phyloP scores from a whole-genome alignment of 257 asterid genomes.

The Forsythia suspensa region DNA sequence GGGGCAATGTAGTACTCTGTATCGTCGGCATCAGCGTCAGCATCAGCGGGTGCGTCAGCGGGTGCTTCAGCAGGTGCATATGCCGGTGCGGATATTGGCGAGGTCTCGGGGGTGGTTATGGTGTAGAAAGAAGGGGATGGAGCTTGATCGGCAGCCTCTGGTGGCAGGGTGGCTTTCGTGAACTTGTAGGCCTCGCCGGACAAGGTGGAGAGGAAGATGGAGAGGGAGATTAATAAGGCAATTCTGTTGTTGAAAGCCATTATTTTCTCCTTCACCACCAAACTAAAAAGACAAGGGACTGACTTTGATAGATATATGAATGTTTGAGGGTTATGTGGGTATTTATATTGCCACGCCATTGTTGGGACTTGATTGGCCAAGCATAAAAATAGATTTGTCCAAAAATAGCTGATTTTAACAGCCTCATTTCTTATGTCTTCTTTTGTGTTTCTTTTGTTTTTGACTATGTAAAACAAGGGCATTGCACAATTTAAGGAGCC shows the following conservation, averaged over 20 bases:
- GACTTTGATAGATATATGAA: background rate
- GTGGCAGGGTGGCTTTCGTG: background rate
- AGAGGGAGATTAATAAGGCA: slow-evolving; percentile 25
- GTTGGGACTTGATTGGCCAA: background rate
- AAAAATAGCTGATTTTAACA: background rate
- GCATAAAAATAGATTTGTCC: background rate
- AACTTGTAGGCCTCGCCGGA: slow-evolving; percentile 10
- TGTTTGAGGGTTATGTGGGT: background rate
- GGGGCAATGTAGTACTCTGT: background rate
- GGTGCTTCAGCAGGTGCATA: background rate
- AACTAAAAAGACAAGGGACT: background rate
- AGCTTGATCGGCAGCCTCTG: background rate
- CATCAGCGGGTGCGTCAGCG: background rate
- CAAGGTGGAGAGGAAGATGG: slow-evolving; percentile 10
- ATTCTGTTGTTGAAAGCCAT: slow-evolving; percentile 21
- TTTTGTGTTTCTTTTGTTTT: background rate
- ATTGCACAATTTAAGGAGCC: background rate
- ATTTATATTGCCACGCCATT: slow-evolving; percentile 15
- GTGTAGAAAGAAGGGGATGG: background rate
- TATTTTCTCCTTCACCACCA: slow-evolving; percentile 13
- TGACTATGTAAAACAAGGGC: background rate
- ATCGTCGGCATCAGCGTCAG: background rate
- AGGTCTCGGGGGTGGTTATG: background rate
- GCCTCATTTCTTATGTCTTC: background rate
- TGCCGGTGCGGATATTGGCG: background rate